Evolutionary conservation across 2,329 filamentous ascomycete genomes (phyloP).

Genomic region (Bimuria novae-zelandiae): DNA sequence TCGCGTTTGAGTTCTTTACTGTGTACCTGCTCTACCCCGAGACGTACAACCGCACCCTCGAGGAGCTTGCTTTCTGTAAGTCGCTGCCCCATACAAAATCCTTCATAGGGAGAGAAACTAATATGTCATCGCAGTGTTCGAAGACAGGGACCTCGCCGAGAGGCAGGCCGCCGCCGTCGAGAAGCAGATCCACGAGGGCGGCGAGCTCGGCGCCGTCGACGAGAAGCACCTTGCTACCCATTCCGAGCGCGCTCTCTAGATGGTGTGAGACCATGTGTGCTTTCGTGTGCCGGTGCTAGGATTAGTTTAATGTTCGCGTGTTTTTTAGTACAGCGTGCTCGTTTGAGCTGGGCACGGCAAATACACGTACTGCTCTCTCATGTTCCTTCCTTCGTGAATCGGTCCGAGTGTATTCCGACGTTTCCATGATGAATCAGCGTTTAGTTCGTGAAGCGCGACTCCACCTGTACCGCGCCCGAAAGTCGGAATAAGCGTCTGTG

Average conservation of each 20-base stretch:
- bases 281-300: constrained; percentile 3
- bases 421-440: too few relatives aligned
- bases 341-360: not conserved
- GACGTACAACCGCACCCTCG: constrained; percentile 58
- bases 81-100: not conserved
- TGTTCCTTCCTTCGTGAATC: not conserved
- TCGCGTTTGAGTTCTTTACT: constrained; percentile 58
- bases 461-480: too few relatives aligned
- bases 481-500: too few relatives aligned
- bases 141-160: constrained; percentile 41
- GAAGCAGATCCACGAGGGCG: constrained; percentile 38
- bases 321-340: not conserved
- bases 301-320: not conserved
- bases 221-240: constrained; percentile 24
- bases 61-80: constrained; percentile 63
- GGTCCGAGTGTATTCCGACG: not conserved
- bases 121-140: constrained; percentile 34
- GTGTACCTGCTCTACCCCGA: constrained; percentile 66
- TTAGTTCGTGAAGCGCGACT: too few relatives aligned
- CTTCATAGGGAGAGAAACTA: constrained; percentile 6
- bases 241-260: constrained; percentile 25
- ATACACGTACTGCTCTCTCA: not conserved
- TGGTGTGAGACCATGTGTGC: not conserved
- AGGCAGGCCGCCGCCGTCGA: constrained; percentile 39
- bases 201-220: constrained; percentile 7